Evolutionary conservation across 1,139 yeast genomes (phyloP), one percentile per base, ranked within the genome.

Genomic region (Candida sp.): DNA sequence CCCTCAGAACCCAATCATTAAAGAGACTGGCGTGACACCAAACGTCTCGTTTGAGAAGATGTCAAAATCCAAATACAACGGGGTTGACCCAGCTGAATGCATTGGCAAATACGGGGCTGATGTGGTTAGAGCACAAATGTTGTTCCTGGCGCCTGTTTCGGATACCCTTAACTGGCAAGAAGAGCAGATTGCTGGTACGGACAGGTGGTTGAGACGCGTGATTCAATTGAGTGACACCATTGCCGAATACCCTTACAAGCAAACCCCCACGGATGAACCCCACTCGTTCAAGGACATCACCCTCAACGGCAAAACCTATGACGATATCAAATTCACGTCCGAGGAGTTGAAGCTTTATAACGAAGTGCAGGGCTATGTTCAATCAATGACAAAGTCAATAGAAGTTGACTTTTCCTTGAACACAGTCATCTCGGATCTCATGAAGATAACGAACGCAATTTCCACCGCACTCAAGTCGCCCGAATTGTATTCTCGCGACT

Each of bases 51-150:
- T 69, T 63, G 98, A 94, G 63, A 94, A 94, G 64, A 94, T 94
- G 99, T 92, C 98, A 1, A 94, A 94, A 68, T 92, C 98, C 1
- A 94, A 94, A 63, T 85, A 85, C 63, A 94, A 94, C 63, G 99
- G 99, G 12, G 97, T 90, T 3, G 97, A 93, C 63, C 98, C 98
- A 0, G 83, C 79, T 1, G 82, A 80, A 51, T 89, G 94, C 58
- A 92, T 94, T 31, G 66, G 64, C n/a, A 77, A 75, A 43, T 90
- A 90, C 67, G 99, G 99, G 2, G 93, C 98, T 1, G 99, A 94
- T 73, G 93, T 97, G 0, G 89, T 94, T 0, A 80, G 99, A 55
- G 98, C 98, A 0, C 97, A 93, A 62, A 84, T 94, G 58, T 69
- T 94, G n/a, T 94, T 94, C 73, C 96, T 87, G 66, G 98, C 98